Base-by-base conservation (phyloP, 1,139 yeast species). In the Candida pseudocylindracea region DNA sequence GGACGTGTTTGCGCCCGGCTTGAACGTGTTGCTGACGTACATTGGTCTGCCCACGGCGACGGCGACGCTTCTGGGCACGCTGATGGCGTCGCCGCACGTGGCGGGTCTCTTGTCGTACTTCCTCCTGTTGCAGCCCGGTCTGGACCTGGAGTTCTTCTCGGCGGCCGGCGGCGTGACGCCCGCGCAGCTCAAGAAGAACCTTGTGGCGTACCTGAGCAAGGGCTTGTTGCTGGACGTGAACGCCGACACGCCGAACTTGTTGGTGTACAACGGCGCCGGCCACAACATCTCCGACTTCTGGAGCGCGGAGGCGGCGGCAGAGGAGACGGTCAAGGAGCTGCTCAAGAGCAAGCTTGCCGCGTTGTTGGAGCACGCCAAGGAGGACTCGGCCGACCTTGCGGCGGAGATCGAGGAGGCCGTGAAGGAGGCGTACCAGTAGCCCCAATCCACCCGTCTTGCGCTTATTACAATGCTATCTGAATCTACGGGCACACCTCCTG, bases 31-130 rank as follows among this genome's bases (percentile, higher is more conserved):
- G 45, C 74, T 88, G 27, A 76, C 92, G 35, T 88, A 83, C 59
- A 83, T 79, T 52, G 92, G 93, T 33, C 74, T 92, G 29, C 71
- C 72, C 41, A 54, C 66, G 36, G 83, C 91, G 32, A 75, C 93
- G 42, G 93, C 93, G 38, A 72, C 88, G 34, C 66, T 88, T 55
- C 81, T 95, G 29, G 98, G 98, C 57, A 88, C 98, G 13, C 88
- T 98, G 13, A 88, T 88, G 98, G 98, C 98, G 28, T 80, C 96
- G 31, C 98, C 98, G 34, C 96, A 88, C 51, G 76, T 88, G 51
- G 76, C 83, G 39, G 98, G 98, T 43, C 65, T 88, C 52, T 63
- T 75, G 49, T 60, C 95, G 4, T 88, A 88, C 67, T 85, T 70
- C 58, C 61, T 88, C 45, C 80, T 95, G 15, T 71, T 88, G 53